Base-by-base conservation (phyloP, 768 basidiomycete species). In the Mrakia blollopis region DNA sequence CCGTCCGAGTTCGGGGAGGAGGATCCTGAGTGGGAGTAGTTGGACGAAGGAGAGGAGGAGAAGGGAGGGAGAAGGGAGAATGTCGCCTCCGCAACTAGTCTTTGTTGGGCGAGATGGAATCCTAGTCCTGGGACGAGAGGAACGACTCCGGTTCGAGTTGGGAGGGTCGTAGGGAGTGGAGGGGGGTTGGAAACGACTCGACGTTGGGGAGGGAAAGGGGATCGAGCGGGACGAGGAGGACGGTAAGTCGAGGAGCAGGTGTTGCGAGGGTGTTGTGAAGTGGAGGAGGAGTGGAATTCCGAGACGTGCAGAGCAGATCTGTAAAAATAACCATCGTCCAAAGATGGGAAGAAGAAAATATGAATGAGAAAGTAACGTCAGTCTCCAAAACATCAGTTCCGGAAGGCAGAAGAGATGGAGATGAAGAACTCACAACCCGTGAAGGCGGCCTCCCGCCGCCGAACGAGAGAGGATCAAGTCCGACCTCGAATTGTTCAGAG, bases 61-160 rank as follows among this genome's bases (percentile, higher is more conserved):
- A 63, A 39, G 9, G 62, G 25, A 35, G 47, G 63, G 30, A 74
- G 16, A 30, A 41, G n/a, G 32, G 41, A 32, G 21, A 28, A 25
- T 14, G 35, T 30, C n/a, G 30, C 72, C 14, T 39, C 72, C 30
- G 54, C 72, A 4, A 30, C 72, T n/a, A n/a, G n/a, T 57, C 50
- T 32, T 28, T 35, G 72, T 25, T n/a, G 72, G 23, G 37, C 72
- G 61, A 63, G 60, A n/a, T 73, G 72, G 60, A 44, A 73, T 25
- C 72, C 72, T 16, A 73, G 39, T 18, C 72, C 72, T 14, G 72
- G 60, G 61, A 63, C 50, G 61, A 73, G 35, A 25, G 65, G 65
- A 37, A 68, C 65, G 35, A 68, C 65, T 37, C 65, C 39, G 11
- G 6, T 37, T 57, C 9, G 25, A 14, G 60, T 35, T 3, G 72